Evolutionary conservation across 2,329 filamentous ascomycete species (phyloP), one percentile per base, ranked within the genome.

Genomic region (Corinectria fuckeliana): DNA sequence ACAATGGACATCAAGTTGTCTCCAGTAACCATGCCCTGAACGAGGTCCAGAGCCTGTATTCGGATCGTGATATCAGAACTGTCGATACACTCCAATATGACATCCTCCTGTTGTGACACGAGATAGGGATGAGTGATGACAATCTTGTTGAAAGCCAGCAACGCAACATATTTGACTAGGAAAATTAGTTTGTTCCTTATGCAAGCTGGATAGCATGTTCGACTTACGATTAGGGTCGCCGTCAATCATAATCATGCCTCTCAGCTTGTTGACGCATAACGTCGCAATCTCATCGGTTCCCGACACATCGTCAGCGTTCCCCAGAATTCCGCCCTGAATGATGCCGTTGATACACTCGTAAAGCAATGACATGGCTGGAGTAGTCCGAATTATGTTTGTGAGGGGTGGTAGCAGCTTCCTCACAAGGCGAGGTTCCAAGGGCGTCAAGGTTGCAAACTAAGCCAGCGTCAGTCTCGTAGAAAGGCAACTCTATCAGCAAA

Each of bases 261-360:
- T 85, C 21, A 99, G 82, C 76, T 98, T 99, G 61, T 87, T 91
- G 23, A 98, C 93, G 74, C 95, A 99, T 5, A 99, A 82, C 25
- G 88, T 88, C 6, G 95, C 95, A 71, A 99, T 92, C 75, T 97
- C 93, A 67, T 98, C 93, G 36, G 91, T 90, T 54, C 94, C 93
- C 30, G 88, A 84, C 18, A 88, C 87, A 52, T 92, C 91, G 64
- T 93, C 92, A 25, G 89, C 88, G 42, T 89, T 91, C 28, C 92
- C 91, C 49, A 99, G 80, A 57, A 99, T 97, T 0, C 95, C 95
- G 25, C 95, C 95, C 74, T 97, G 93, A 59, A 99, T 97, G 63
- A 99, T 96, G 21, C 95, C 95, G 74, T 96, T 97, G 77, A 99
- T 97, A 73, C 95, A 99, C 77, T 99, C 95, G 70, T 99, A 99